A percentile compares a stretch with the other conserved stretches of the same genome.
Conservation (phyloP, 257 asterid genomes). For the Thymus mandschuricus region DNA sequence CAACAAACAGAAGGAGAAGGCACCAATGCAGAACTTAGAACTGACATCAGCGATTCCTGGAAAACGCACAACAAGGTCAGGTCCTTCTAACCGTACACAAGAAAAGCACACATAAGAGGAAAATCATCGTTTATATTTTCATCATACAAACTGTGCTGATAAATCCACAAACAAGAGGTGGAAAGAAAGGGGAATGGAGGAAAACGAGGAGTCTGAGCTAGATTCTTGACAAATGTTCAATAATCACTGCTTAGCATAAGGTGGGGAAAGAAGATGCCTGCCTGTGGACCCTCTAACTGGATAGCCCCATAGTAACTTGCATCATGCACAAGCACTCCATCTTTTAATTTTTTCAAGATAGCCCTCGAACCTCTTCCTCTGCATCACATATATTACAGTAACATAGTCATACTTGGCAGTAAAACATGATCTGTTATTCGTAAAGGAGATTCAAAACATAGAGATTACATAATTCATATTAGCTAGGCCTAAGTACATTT, state of each 20-base stretch:
- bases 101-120: too few relatives aligned
- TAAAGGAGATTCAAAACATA: conserved; percentile 10
- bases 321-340: conserved; percentile 79
- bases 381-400: conserved; percentile 35
- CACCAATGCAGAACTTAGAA: conserved; percentile 54
- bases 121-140: background rate
- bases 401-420: conserved; percentile 5
- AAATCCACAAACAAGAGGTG: conserved; percentile 13
- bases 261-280: conserved; percentile 40
- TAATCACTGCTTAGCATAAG: conserved; percentile 8
- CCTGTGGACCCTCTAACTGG: conserved; percentile 90
- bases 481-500: background rate
- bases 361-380: conserved; percentile 94
- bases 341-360: conserved; percentile 61
- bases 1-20: conserved; percentile 52
- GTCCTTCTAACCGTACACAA: conserved; percentile 12
- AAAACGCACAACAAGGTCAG: conserved; percentile 31
- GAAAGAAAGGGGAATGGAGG: background rate
- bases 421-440: background rate
- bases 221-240: background rate
- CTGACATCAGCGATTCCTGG: conserved; percentile 59
- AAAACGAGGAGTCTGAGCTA: background rate
- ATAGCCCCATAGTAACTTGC: conserved; percentile 71
- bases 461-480: background rate
- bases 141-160: conserved; percentile 4